Base-by-base conservation (phyloP, 164 flowering plant species). In the Vitis cinerea region DNA sequence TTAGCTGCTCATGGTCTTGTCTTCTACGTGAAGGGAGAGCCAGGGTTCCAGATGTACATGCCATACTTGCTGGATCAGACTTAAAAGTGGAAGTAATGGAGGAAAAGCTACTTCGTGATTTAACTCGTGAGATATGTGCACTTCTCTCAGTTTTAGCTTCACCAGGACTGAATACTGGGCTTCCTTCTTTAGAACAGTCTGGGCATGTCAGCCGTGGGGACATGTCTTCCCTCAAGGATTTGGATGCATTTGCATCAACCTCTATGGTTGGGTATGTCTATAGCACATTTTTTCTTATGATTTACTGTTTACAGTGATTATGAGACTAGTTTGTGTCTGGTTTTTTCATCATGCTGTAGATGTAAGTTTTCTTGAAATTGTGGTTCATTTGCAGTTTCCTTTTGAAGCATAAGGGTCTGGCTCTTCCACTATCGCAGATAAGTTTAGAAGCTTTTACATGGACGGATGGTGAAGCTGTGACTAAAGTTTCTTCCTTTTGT, bases 41-140 rank as follows among this genome's bases (percentile, higher is more conserved):
- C 59, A 90, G 84, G 77, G 94, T 89, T 77, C 98, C 99, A 55
- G 98, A 96, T 82, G 71, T 70, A 50, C 80, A 59, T 68, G 84
- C 85, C 52, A 80, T 85, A 64, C 68, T 69, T 55, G 75, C 69
- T 62, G 91, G 87, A 47, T 81, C 89, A 53, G 98, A 96, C 77
- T 71, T 96, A 54, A 89, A 87, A 78, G 80, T 88, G 55, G 99
- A 96, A 85, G 97, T 96, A 6, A 90, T 93, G 93, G 99, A 89
- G 80, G 99, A 96, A 75, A 93, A 93, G 84, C 74, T 93, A 64
- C 97, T 93, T 55, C 82, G 98, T 50, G 88, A 80, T 76, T 74
- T 96, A 70, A 93, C 97, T 65, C 94, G 99, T 63, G 98, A 96
- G 76, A 81, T 86, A 23, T 89, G 97, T 75, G 74, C 81, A 37